phyloP scores from a whole-genome alignment of 2,329 filamentous ascomycete genomes.

The Cladosporium velox region DNA sequence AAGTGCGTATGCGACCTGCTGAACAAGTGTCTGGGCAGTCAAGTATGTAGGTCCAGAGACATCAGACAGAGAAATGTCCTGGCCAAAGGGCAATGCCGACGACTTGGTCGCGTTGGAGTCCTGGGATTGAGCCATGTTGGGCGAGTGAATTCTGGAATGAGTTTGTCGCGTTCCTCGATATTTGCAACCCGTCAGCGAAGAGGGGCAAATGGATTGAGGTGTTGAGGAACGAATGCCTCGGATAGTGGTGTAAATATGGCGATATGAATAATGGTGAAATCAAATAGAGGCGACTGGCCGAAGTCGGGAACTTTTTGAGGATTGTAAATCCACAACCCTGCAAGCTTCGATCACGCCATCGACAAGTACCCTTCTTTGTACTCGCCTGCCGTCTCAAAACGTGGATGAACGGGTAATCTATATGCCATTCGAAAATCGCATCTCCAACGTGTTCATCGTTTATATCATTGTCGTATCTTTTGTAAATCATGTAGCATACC shows the following conservation, averaged over 20 bases:
- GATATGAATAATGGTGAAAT: constrained; percentile 17
- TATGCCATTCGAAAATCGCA: not conserved
- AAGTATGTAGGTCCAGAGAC: constrained; percentile 89
- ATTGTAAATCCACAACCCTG: constrained; percentile 12
- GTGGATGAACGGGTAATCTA: not conserved
- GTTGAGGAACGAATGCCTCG: constrained; percentile 7
- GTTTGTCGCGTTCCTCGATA: not conserved
- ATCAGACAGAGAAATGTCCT: constrained; percentile 53
- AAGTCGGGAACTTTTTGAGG: constrained; percentile 18
- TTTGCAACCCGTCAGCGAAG: constrained; percentile 19
- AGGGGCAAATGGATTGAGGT: constrained; percentile 2
- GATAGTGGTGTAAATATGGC: not conserved
- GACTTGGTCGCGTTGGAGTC: constrained; percentile 39
- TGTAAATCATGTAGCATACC: too few relatives aligned
- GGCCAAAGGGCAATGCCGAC: constrained; percentile 55
- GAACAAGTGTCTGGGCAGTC: constrained; percentile 88
- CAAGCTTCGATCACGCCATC: constrained; percentile 8
- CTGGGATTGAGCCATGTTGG: constrained; percentile 13
- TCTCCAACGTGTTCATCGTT: not conserved
- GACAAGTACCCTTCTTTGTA: constrained; percentile 2
- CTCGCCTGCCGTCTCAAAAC: not conserved
- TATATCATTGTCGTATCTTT: not conserved
- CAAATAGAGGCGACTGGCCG: constrained; percentile 17
- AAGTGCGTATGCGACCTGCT: constrained; percentile 92
- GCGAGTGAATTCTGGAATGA: not conserved